Evolutionary conservation across 345 rosid species (phyloP).

Genomic region (Ceriops zippeliana): DNA sequence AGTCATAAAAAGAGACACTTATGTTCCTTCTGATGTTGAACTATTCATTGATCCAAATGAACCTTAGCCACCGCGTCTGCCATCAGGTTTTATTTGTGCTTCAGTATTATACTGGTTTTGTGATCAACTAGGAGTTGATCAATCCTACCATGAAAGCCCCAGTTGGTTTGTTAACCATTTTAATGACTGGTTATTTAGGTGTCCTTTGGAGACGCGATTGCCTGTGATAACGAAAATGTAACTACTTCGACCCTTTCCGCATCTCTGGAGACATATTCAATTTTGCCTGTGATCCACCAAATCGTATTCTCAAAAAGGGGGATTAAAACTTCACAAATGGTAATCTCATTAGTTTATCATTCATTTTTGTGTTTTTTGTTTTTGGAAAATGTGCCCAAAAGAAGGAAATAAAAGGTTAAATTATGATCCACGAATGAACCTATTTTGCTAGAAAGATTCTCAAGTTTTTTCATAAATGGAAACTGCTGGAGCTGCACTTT

Average conservation of each 20-base stretch:
- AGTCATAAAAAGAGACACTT: conserved; percentile 65
- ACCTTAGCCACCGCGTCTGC: conserved; percentile 88
- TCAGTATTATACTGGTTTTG: background rate
- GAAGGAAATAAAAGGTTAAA: no score
- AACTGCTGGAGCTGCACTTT: no score
- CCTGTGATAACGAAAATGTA: conserved; percentile 94
- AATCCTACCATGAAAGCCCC: conserved; percentile 6
- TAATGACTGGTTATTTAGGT: conserved; percentile 43
- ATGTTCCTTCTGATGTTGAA: conserved; percentile 54
- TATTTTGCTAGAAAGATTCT: no score
- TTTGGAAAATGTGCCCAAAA: no score
- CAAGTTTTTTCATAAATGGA: no score
- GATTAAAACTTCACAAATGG: no score
- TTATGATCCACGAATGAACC: no score
- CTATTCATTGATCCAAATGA: conserved; percentile 96
- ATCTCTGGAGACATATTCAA: background rate
- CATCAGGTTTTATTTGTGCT: conserved; percentile 64
- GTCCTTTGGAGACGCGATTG: conserved; percentile 98
- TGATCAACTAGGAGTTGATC: background rate
- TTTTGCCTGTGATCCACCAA: no score
- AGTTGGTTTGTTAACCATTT: conserved; percentile 7
- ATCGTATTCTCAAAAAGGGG: no score
- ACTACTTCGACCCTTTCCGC: conserved; percentile 26
- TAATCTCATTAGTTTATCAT: no score
- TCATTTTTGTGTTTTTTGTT: no score